Evolutionary conservation across 1,139 yeast genomes (phyloP), one percentile per base, ranked within the genome.

Genomic region (Komagataea norvegica): DNA sequence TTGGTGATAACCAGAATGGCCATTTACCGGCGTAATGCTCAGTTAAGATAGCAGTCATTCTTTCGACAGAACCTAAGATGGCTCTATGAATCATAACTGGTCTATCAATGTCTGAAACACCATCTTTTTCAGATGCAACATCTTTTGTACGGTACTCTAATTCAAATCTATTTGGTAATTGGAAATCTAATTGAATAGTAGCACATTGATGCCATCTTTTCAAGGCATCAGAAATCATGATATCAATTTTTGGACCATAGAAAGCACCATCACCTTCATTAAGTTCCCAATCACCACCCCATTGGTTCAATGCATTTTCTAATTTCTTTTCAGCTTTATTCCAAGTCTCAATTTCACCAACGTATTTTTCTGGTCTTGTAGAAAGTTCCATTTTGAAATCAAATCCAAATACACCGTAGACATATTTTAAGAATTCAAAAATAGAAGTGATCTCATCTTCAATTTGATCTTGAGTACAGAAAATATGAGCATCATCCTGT

Each of bases 81-180:
- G 98, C 98, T 70, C 98, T 84, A 68, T 91, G 98, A 57, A 91
- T 88, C 97, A 91, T 91, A 41, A 91, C 97, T 34, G 98, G 98
- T 65, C 94, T 78, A 44, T 62, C 54, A 34, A 42, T 46, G 37
- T 53, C 57, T 41, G 49, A 47, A 48, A 52, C 50, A 56, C 42
- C 48, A 11, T 55, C 65, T 37, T 61, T 63, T 29, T 61, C 57
- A 33, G 48, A 48, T 16, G 55, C 55, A 31, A 77, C 80, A 52
- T 77, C 79, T 58, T 82, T 83, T 36, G 85, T 74, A 68, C 85
- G 83, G 71, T 74, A 91, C 63, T 84, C 89, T 55, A 91, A 75
- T 51, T 84, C 91, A 59, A 91, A 91, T 64, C 97, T 77, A 54
- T 74, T 72, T 41, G 98, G 98, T 54, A 91, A 73, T 70, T 91